These are phyloP conservation scores for Skeletonema grethae DNA, from an alignment of 108 stramenopile species.

Conservation along the genomic window DNA sequence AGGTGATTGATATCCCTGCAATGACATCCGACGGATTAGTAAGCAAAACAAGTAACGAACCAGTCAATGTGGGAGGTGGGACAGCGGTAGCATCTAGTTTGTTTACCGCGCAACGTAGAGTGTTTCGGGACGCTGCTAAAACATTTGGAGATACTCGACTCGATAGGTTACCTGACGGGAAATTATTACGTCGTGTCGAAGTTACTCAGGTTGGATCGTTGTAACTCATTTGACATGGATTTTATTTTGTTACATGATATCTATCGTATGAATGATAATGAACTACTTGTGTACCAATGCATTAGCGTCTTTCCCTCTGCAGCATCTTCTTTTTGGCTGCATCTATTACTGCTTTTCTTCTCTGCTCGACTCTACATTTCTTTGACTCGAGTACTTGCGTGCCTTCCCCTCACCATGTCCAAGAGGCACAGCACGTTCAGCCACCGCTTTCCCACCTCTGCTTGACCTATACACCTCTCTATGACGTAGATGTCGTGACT, in stretches of 20 bases:
- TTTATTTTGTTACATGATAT: background rate
- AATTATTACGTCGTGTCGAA: slow-evolving; percentile 79
- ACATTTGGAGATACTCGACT: slow-evolving; percentile 77
- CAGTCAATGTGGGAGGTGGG: slow-evolving; percentile 7
- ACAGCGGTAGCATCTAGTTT: slow-evolving; percentile 60
- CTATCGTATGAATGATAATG: background rate
- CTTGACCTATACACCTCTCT: slow-evolving; percentile 21
- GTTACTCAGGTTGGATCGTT: slow-evolving; percentile 73
- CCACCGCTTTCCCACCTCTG: slow-evolving; percentile 15
- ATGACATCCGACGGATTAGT: slow-evolving; percentile 44
- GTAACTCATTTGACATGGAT: slow-evolving; percentile 12
- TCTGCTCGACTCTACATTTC: background rate
- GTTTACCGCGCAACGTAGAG: slow-evolving; percentile 73
- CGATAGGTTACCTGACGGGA: slow-evolving; percentile 78
- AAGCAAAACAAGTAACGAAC: slow-evolving; percentile 26
- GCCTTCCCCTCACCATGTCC: background rate
- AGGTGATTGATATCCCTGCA: slow-evolving; percentile 61
- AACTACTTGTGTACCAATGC: background rate
- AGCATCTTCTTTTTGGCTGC: background rate
- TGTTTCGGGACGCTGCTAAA: slow-evolving; percentile 85
- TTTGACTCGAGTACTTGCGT: background rate
- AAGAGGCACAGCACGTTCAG: slow-evolving; percentile 21
- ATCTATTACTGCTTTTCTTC: background rate
- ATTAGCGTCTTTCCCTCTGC: background rate
- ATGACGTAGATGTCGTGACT: slow-evolving; percentile 13